Evolutionary conservation across 192 early-diverging fungal genomes (phyloP).

Genomic region (Chytriomyces sp.): DNA sequence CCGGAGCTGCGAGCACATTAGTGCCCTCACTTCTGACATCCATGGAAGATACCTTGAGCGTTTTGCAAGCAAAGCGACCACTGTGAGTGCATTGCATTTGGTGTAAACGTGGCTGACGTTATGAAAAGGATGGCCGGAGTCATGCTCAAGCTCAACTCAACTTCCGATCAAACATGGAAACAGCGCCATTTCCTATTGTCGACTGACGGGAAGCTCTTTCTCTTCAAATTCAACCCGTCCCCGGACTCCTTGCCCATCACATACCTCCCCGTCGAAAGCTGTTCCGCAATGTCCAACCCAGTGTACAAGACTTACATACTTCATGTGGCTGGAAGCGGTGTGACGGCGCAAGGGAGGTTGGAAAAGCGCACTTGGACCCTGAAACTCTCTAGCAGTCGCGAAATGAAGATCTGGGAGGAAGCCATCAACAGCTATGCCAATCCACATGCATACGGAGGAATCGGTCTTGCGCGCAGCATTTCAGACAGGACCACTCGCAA

Average conservation of each 20-base stretch:
- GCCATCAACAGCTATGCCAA: neutral
- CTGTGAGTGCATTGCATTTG: neutral
- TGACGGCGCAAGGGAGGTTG: neutral
- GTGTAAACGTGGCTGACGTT: neutral
- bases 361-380: constrained; percentile 15
- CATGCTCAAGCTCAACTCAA: neutral
- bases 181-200: constrained; percentile 3
- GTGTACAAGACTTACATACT: neutral
- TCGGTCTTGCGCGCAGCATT: neutral
- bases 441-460: too few species aligned
- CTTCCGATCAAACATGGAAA: constrained; percentile 1
- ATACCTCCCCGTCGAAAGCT: neutral
- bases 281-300: neutral
- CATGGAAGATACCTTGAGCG: neutral
- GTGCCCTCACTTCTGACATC: neutral
- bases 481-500: too few species aligned
- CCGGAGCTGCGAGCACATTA: too few species aligned
- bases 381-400: neutral
- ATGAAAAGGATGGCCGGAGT: neutral
- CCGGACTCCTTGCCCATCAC: constrained; percentile 13
- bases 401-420: neutral
- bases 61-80: neutral
- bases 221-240: constrained; percentile 11
- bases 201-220: constrained; percentile 1
- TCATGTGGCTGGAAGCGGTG: neutral